Conservation (phyloP, 352 stramenopile species). For the Globisporangium radiosum region DNA sequence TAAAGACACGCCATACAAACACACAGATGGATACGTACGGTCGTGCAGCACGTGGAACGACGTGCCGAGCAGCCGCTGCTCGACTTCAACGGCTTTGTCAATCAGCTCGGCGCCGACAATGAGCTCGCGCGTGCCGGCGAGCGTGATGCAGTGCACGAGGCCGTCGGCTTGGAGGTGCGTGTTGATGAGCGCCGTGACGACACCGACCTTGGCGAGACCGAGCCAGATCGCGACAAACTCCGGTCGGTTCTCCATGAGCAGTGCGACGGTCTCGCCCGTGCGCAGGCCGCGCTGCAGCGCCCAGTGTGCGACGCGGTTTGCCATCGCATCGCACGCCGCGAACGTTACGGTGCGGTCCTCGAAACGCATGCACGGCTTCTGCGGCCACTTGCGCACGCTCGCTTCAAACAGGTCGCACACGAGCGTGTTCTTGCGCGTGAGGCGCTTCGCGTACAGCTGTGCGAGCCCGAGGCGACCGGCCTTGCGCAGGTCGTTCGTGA, state of each 20-base stretch:
- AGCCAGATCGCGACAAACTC: slow-evolving; percentile 83
- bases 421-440: slow-evolving; percentile 27
- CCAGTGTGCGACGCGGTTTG: slow-evolving; percentile 77
- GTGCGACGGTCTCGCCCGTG: slow-evolving; percentile 57
- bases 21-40: slow-evolving; percentile 16
- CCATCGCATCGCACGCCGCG: slow-evolving; percentile 44
- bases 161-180: slow-evolving; percentile 57
- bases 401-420: slow-evolving; percentile 61
- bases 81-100: slow-evolving; percentile 31
- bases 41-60: slow-evolving; percentile 48
- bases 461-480: slow-evolving; percentile 27
- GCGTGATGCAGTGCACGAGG: slow-evolving; percentile 69
- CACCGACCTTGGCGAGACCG: slow-evolving; percentile 76
- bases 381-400: slow-evolving; percentile 40
- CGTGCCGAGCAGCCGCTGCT: slow-evolving; percentile 26
- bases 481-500: slow-evolving; percentile 53
- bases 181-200: slow-evolving; percentile 84
- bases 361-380: slow-evolving; percentile 59
- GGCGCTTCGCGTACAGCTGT: slow-evolving; percentile 33
- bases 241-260: slow-evolving; percentile 84
- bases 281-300: slow-evolving; percentile 39
- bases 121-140: slow-evolving; percentile 53
- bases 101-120: slow-evolving; percentile 66
- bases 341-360: slow-evolving; percentile 48
- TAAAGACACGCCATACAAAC: not conserved